Base-by-base conservation (phyloP, 148 eudicot genomes). In the Diospyros lotus region DNA sequence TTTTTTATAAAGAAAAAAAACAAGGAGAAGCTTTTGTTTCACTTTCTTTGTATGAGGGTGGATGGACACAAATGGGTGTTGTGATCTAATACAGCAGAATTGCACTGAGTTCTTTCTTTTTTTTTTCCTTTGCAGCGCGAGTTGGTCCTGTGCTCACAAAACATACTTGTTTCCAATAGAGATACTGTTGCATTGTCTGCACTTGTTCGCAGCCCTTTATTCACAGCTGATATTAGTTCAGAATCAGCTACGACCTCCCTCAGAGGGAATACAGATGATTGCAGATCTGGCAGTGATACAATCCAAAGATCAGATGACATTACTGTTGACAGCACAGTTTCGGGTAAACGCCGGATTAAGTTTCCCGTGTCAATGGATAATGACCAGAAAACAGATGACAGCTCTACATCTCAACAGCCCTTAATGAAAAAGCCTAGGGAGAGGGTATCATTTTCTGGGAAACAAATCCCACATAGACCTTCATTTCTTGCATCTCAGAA, bases 221-320 rank as follows among this genome's bases (percentile, higher is more conserved):
- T 82, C 59, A 84, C 87, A n/a, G 81, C 78, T 65, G 97, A 95
- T 78, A 87, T 84, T 55, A 95, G 99, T 79, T 92, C 99, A 58
- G 99, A 93, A 76, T 95, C 99, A 39, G 99, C 96, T 52, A 90
- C 99, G 5, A 93, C 99, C 28, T 95, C 94, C 60, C 81, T 87
- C 43, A 88, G 76, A 82, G 97, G 92, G 60, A 85, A 80, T 68
- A 82, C 86, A 44, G 90, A 89, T 77, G 84, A 83, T 73, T 88
- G 87, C 79, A 80, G 86, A 83, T 92, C 97, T 77, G 86, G 94
- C 76, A 88, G 93, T 77, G 97, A 88, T 72, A 85, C 87, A 72
- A 78, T 86, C 69, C 97, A 89, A 81, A 89, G 87, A 78, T 89
- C 99, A 66, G 99, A 95, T 77, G 99, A 95, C 38, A 79, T 86